Base-by-base conservation (phyloP, 2,329 filamentous ascomycete genomes). In the Aspergillus fructus region DNA sequence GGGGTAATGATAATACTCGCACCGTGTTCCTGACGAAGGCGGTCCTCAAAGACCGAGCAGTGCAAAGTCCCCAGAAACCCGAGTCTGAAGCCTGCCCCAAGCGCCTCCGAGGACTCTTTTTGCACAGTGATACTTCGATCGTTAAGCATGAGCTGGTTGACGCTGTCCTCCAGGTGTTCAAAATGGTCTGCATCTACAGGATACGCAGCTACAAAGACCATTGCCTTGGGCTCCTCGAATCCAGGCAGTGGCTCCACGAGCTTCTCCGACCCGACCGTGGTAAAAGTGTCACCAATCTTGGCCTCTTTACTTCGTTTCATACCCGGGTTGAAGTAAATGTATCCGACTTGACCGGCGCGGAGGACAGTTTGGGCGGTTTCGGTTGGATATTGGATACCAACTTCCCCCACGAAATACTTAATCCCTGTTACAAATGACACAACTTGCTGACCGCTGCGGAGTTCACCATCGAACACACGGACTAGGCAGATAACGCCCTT, bases 21-120 rank as follows among this genome's bases (percentile, higher is more conserved):
- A 5, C 93, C 94, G 68, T 99, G 93, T 74, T 99, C 94, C 74
- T 97, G 92, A 43, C 91, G 87, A 53, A 99, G 78, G 1, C 94
- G 89, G 74, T 99, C 94, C 75, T 99, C 93, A 67, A 99, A 99
- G 4, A 99, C 94, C n/a, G 93, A 97, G 77, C 94, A 97, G 74
- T 99, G 94, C 48, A 99, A 79, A 12, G 93, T 97, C n/a, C 94
- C 94, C 3, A 99, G 78, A 70, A 99, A 99, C 0, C 94, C 94
- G 11, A 99, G 79, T 46, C 94, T 87, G 89, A 94, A 99, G 2
- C 94, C 94, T 1, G 93, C 90, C 1, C 94, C 94, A 0, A 99
- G 81, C 0, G 94, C 94, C 69, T 97, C 92, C 0, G 93, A 97
- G 24, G 90, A 91, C 71, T 97, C 94, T 72, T 97, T 97, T 66